phyloP scores from a whole-genome alignment of 345 rosid genomes.

The Melaleuca quinquenervia region DNA sequence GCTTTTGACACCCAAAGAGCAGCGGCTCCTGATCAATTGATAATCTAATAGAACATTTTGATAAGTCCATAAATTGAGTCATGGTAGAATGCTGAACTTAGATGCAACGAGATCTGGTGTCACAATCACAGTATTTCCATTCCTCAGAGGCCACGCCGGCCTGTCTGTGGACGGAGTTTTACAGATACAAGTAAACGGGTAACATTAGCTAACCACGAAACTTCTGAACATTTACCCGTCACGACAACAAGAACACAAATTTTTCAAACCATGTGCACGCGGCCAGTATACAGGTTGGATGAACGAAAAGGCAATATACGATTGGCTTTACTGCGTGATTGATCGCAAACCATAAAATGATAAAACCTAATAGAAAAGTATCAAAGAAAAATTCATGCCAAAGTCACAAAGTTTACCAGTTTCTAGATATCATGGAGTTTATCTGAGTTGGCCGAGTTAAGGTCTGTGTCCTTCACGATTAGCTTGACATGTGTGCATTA shows the following conservation, averaged over 20 bases:
- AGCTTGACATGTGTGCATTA: too few species aligned
- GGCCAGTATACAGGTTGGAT: background rate
- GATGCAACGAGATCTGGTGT: background rate
- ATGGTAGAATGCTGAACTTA: background rate
- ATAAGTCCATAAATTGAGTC: background rate
- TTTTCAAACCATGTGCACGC: background rate
- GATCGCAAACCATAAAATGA: background rate
- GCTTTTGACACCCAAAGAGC: too few species aligned
- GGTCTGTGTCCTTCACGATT: too few species aligned
- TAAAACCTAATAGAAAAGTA: background rate
- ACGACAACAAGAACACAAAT: background rate
- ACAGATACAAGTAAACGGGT: background rate
- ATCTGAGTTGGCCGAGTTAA: too few species aligned
- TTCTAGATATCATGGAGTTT: background rate
- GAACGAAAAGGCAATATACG: background rate
- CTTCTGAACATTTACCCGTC: background rate
- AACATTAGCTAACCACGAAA: too few species aligned
- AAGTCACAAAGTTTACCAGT: background rate
- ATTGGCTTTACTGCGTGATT: background rate
- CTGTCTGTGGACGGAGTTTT: background rate
- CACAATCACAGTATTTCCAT: background rate
- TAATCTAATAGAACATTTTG: background rate
- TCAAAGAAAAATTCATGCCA: background rate
- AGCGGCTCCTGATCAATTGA: too few species aligned
- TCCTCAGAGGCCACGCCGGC: background rate